phyloP scores from a whole-genome alignment of 2,329 filamentous ascomycete species.

The Fusarium oligoseptatum region DNA sequence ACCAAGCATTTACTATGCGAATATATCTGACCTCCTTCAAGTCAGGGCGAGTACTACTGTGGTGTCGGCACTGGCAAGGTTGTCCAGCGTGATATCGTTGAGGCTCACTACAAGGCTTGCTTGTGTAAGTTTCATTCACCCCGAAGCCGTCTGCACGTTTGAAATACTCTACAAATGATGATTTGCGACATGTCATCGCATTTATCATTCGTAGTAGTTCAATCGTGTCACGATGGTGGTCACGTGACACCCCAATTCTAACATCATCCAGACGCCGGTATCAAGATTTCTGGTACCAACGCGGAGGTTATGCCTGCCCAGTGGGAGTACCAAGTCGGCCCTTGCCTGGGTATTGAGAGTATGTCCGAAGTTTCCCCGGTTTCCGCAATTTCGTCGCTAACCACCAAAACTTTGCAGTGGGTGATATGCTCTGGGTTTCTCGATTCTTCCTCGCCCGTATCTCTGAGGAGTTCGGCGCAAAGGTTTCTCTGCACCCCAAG shows the following conservation, averaged over 20 bases:
- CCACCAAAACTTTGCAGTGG: constrained; percentile 68
- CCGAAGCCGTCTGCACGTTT: background rate
- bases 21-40: constrained; percentile 34
- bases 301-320: constrained; percentile 98
- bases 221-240: background rate
- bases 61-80: constrained; percentile 98
- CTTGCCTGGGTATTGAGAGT: constrained; percentile 87
- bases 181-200: background rate
- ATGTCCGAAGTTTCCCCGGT: constrained; percentile 52
- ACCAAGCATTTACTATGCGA: too few relatives aligned
- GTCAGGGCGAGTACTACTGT: constrained; percentile 69
- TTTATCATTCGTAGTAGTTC: background rate
- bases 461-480: constrained; percentile 95
- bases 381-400: constrained; percentile 40
- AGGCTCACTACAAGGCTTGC: constrained; percentile 74
- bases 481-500: constrained; percentile 96
- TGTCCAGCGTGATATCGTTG: constrained; percentile 97
- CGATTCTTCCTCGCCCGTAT: constrained; percentile 90
- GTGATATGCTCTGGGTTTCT: constrained; percentile 93
- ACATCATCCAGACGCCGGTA: constrained; percentile 69
- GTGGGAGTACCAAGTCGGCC: constrained; percentile 98
- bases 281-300: constrained; percentile 98
- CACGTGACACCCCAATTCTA: constrained; percentile 9
- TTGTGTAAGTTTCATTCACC: constrained; percentile 63
- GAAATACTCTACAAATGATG: background rate